Percentiles rank a stretch among this genome's conserved stretches.
Evolutionary conservation across 306 rosid species (phyloP).

Genomic region (Heteromeles arbutifolia): DNA sequence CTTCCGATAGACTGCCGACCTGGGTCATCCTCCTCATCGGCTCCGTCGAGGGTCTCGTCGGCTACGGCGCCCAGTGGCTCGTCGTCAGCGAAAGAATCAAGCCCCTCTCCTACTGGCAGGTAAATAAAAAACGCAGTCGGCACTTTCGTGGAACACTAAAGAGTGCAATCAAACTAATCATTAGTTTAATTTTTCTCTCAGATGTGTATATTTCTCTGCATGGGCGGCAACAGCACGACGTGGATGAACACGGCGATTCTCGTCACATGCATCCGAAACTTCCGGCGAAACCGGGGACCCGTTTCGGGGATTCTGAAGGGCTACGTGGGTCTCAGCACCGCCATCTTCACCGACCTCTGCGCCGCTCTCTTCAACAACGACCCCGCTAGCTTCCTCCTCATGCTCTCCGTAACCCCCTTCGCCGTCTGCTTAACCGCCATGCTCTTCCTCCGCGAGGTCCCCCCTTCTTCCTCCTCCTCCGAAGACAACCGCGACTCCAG

Average conservation of each 20-base stretch:
- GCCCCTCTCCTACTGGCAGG: slow-evolving; percentile 93
- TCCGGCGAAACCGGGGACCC: slow-evolving; percentile 71
- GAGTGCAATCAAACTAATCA: not conserved
- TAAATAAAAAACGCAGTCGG: not conserved
- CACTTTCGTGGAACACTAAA: not conserved
- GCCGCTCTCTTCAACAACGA: slow-evolving; percentile 55
- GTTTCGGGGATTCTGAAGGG: slow-evolving; percentile 84
- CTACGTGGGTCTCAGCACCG: slow-evolving; percentile 83
- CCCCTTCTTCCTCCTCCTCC: slow-evolving; percentile 26
- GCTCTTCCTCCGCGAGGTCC: slow-evolving; percentile 71
- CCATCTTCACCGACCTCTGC: slow-evolving; percentile 79
- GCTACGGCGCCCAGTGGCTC: slow-evolving; percentile 88
- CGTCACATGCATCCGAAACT: slow-evolving; percentile 74
- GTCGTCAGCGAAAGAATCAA: slow-evolving; percentile 59
- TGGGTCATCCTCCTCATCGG: slow-evolving; percentile 77
- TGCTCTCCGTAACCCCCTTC: slow-evolving; percentile 66
- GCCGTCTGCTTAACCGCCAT: slow-evolving; percentile 63
- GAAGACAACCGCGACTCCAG: slow-evolving; percentile 41
- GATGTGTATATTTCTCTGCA: slow-evolving; percentile 80
- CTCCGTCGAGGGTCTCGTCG: slow-evolving; percentile 64
- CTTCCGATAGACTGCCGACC: slow-evolving; percentile 63
- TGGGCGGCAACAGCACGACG: slow-evolving; percentile 95
- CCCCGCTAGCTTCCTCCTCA: slow-evolving; percentile 57
- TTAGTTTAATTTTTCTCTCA: slow-evolving; percentile 5
- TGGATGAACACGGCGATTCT: slow-evolving; percentile 99